phyloP scores from a whole-genome alignment of 2,329 filamentous ascomycete species.

The Podosphaera aphanis region DNA sequence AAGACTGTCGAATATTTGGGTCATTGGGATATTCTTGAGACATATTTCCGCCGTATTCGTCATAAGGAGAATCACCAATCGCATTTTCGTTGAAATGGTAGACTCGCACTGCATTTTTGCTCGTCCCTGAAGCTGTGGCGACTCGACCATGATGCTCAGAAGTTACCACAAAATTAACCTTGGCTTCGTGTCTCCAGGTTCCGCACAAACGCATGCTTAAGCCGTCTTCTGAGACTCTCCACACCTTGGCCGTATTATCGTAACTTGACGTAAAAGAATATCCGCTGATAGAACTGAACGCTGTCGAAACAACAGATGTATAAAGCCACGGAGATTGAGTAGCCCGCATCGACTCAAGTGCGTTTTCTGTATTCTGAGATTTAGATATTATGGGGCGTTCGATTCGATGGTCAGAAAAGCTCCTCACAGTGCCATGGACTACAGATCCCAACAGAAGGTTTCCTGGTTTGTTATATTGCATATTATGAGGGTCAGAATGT shows the following conservation, averaged over 20 bases:
- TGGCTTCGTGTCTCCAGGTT: slow-evolving; percentile 32
- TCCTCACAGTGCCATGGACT: slow-evolving; percentile 21
- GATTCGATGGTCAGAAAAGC: slow-evolving; percentile 33
- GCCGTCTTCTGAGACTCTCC: slow-evolving; percentile 22
- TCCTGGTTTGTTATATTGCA: slow-evolving; percentile 42
- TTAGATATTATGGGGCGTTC: slow-evolving; percentile 24
- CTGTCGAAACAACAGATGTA: slow-evolving; percentile 37
- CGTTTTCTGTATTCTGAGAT: slow-evolving; percentile 26
- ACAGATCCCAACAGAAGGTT: slow-evolving; percentile 34
- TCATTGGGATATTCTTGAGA: slow-evolving; percentile 2
- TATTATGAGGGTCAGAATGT: slow-evolving; percentile 38
- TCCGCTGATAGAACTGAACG: slow-evolving; percentile 24
- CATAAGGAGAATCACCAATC: slow-evolving; percentile 13
- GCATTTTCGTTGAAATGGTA: slow-evolving; percentile 23
- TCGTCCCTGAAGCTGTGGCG: slow-evolving; percentile 34
- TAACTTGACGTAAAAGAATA: slow-evolving; percentile 36
- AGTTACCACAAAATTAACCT: slow-evolving; percentile 37
- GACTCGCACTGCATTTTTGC: slow-evolving; percentile 29
- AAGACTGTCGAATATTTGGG: slow-evolving; percentile 18
- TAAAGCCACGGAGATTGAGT: slow-evolving; percentile 41
- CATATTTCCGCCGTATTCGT: slow-evolving; percentile 12
- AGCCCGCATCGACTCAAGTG: slow-evolving; percentile 29
- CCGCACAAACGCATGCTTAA: slow-evolving; percentile 21
- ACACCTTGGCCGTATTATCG: slow-evolving; percentile 36
- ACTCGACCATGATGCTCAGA: slow-evolving; percentile 24